A percentile compares a stretch with the other conserved stretches of the same genome.
Evolutionary conservation across 164 flowering plant genomes (phyloP).

Genomic region (Chloranthus sessilifolius): DNA sequence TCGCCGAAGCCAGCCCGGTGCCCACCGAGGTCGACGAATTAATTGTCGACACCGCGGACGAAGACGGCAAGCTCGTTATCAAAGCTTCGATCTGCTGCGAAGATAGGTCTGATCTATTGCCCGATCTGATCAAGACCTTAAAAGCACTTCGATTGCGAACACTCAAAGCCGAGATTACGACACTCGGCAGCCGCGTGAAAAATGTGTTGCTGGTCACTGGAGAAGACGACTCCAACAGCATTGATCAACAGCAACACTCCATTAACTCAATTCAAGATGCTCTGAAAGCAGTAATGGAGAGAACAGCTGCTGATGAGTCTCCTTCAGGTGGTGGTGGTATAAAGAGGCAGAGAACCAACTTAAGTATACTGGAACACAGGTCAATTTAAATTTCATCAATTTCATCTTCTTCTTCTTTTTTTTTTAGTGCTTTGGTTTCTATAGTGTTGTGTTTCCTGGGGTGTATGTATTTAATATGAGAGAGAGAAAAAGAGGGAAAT

Average conservation of each 20-base stretch:
- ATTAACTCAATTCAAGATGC: slow-evolving; percentile 67
- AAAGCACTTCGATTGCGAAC: slow-evolving; percentile 70
- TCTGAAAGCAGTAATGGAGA: slow-evolving; percentile 73
- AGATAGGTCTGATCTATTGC: slow-evolving; percentile 79
- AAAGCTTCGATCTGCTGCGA: slow-evolving; percentile 93
- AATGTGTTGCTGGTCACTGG: slow-evolving; percentile 69
- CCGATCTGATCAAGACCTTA: slow-evolving; percentile 79
- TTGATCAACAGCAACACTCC: slow-evolving; percentile 30
- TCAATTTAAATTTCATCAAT: slow-evolving; percentile 23
- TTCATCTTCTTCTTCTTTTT: neutral
- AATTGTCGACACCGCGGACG: slow-evolving; percentile 61
- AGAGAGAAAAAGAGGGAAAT: neutral
- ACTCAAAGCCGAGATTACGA: slow-evolving; percentile 86
- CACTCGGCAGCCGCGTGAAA: slow-evolving; percentile 82
- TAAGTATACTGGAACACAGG: slow-evolving; percentile 47
- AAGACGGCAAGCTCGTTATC: slow-evolving; percentile 65
- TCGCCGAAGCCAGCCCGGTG: slow-evolving; percentile 66
- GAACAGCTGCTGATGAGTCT: slow-evolving; percentile 45
- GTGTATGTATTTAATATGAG: neutral
- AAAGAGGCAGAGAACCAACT: slow-evolving; percentile 70
- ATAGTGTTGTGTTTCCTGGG: slow-evolving; percentile 12
- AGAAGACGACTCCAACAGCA: slow-evolving; percentile 33
- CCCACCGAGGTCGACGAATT: slow-evolving; percentile 88
- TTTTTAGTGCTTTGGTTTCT: slow-evolving; percentile 4
- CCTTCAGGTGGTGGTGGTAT: slow-evolving; percentile 59